phyloP scores from a whole-genome alignment of 768 basidiomycete genomes.

The Mrakia blollopis region DNA sequence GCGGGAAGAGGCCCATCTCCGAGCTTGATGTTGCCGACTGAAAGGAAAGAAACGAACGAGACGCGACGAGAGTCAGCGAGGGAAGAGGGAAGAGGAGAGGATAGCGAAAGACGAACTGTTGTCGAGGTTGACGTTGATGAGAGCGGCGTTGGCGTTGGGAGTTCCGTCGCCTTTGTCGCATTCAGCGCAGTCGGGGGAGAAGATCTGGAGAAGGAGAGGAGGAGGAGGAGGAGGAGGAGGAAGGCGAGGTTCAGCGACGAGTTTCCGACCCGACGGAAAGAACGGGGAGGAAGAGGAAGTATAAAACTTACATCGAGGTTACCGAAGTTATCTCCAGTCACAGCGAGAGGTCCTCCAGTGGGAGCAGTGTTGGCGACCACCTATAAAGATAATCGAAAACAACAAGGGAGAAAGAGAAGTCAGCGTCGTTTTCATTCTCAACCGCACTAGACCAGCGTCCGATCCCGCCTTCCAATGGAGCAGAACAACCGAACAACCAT shows the following conservation, averaged over 20 bases:
- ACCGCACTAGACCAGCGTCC: background rate
- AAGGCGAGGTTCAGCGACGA: no score
- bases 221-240: background rate
- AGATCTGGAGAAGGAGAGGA: background rate
- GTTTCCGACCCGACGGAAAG: background rate
- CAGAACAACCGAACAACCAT: background rate
- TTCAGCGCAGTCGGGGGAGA: background rate
- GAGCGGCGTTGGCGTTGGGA: background rate
- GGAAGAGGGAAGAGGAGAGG: background rate
- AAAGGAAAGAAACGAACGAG: background rate
- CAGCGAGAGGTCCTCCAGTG: slow-evolving; percentile 10
- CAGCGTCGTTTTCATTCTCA: background rate
- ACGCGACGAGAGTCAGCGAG: background rate
- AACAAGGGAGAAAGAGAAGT: background rate
- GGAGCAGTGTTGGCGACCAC: slow-evolving; percentile 17
- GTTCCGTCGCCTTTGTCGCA: background rate
- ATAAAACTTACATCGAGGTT: slow-evolving; percentile 8
- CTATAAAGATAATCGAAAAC: background rate
- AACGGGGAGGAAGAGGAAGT: background rate
- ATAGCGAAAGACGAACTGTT: slow-evolving; percentile 4
- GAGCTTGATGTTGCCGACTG: slow-evolving; percentile 17
- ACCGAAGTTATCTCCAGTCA: slow-evolving; percentile 6
- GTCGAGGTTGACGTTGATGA: slow-evolving; percentile 6
- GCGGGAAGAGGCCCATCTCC: background rate
- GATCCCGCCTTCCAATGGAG: no score